phyloP scores from a whole-genome alignment of 2,329 filamentous ascomycete species.

The Thielaviopsis punctulata region DNA sequence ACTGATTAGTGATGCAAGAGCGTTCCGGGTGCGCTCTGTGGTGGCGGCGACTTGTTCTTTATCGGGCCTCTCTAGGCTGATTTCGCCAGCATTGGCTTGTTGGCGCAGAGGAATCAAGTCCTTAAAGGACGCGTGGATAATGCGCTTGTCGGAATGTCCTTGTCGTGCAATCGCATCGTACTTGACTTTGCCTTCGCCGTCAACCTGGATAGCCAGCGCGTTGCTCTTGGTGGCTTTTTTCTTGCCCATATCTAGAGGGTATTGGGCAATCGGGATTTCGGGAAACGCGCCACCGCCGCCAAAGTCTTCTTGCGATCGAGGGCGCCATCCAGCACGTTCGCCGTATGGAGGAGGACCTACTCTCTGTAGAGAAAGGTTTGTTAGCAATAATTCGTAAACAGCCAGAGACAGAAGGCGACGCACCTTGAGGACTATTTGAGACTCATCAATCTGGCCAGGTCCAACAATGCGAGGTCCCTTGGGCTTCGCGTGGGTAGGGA shows the following conservation, averaged over 20 bases:
- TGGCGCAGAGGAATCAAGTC: conserved; percentile 89
- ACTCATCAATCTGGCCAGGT: conserved; percentile 63
- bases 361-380: conserved; percentile 29
- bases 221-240: conserved; percentile 61
- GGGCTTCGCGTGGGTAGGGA: conserved; percentile 51
- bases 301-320: conserved; percentile 76
- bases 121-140: conserved; percentile 91
- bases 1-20: conserved; percentile 63
- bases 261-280: conserved; percentile 84
- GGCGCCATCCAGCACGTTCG: conserved; percentile 77
- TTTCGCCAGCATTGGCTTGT: conserved; percentile 79
- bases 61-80: conserved; percentile 69
- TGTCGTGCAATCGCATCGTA: conserved; percentile 89
- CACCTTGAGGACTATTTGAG: conserved; percentile 66
- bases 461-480: conserved; percentile 71
- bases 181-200: conserved; percentile 81
- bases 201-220: conserved; percentile 81
- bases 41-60: conserved; percentile 71
- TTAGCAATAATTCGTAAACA: conserved; percentile 4
- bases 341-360: conserved; percentile 77
- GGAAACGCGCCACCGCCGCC: conserved; percentile 93
- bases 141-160: conserved; percentile 66
- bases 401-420: conserved; percentile 14
- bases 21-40: conserved; percentile 75
- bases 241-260: conserved; percentile 85